Percentiles rank a stretch among this genome's conserved stretches.
These are phyloP conservation scores for Pleurotus citrinopileatus DNA, from an alignment of 768 basidiomycete species.

Conservation along the genomic window DNA sequence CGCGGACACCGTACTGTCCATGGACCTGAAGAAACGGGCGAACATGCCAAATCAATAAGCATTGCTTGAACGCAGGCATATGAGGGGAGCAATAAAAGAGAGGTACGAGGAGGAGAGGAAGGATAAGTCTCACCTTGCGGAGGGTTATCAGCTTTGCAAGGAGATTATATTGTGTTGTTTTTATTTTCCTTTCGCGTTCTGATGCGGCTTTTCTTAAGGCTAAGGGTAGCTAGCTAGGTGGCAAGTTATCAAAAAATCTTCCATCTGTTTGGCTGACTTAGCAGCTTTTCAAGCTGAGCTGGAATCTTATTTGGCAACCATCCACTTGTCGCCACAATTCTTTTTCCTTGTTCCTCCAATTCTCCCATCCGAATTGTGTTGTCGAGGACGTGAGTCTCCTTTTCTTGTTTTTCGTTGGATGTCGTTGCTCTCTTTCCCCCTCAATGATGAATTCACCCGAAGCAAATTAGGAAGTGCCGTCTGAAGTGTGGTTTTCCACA, in stretches of 20 bases:
- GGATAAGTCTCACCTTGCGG: neutral
- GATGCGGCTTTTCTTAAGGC: conserved; percentile 8
- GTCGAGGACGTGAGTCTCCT: conserved; percentile 9
- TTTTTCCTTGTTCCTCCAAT: neutral
- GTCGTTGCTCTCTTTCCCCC: conserved; percentile 3
- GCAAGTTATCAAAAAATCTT: conserved; percentile 2
- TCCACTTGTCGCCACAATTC: neutral
- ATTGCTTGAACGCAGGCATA: neutral
- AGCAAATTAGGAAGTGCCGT: conserved; percentile 59
- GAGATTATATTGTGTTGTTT: neutral
- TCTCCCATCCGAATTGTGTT: neutral
- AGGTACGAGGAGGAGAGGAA: neutral
- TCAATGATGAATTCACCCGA: conserved; percentile 46
- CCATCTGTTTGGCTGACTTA: conserved; percentile 12
- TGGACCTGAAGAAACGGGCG: neutral
- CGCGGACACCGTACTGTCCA: conserved; percentile 10
- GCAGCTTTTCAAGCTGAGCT: conserved; percentile 7
- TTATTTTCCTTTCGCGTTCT: conserved; percentile 3
- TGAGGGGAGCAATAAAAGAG: neutral
- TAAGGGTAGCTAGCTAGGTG: conserved; percentile 7
- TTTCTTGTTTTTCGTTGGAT: neutral
- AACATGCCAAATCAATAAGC: neutral
- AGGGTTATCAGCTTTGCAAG: neutral
- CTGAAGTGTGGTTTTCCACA: conserved; percentile 36
- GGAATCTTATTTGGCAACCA: neutral